phyloP scores from a whole-genome alignment of 176 grass and related monocot genomes.

The Melocanna baccifera region DNA sequence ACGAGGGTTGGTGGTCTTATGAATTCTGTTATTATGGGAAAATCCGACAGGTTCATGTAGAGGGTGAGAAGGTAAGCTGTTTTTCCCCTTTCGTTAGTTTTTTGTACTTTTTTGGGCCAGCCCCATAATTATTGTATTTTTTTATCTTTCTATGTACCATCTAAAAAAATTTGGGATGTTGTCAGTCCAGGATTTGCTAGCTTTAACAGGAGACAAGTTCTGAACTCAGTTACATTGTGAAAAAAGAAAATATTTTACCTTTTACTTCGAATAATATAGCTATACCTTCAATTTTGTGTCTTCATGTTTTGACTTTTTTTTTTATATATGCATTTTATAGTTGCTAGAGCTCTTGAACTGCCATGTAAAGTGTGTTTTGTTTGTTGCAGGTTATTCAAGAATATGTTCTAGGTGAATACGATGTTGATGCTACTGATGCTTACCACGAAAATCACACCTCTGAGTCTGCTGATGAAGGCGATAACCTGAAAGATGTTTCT shows the following conservation, averaged over 20 bases:
- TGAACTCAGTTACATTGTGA: not conserved
- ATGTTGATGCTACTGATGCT: slow-evolving; percentile 59
- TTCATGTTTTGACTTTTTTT: not conserved
- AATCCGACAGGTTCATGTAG: slow-evolving; percentile 75
- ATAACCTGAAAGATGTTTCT: slow-evolving; percentile 60
- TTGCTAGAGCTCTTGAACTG: slow-evolving; percentile 1
- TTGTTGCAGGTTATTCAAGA: slow-evolving; percentile 74
- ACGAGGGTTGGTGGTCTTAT: slow-evolving; percentile 93
- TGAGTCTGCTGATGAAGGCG: slow-evolving; percentile 43
- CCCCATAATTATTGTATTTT: not conserved
- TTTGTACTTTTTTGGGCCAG: not conserved
- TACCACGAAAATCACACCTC: slow-evolving; percentile 68
- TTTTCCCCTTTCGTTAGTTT: not conserved
- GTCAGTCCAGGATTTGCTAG: not conserved
- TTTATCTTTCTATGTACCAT: slow-evolving; percentile 12
- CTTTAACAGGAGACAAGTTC: slow-evolving; percentile 18
- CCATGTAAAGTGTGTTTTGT: not conserved
- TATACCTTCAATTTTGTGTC: not conserved
- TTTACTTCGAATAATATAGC: not conserved
- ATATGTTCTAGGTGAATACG: slow-evolving; percentile 86
- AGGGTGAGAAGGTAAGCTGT: slow-evolving; percentile 58
- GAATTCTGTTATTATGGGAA: slow-evolving; percentile 87
- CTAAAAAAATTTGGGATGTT: not conserved
- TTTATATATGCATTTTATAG: not conserved
- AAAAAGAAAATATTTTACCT: not conserved